Conservation (phyloP, 2,329 filamentous ascomycete genomes). For the Thermoascus crustaceus region DNA sequence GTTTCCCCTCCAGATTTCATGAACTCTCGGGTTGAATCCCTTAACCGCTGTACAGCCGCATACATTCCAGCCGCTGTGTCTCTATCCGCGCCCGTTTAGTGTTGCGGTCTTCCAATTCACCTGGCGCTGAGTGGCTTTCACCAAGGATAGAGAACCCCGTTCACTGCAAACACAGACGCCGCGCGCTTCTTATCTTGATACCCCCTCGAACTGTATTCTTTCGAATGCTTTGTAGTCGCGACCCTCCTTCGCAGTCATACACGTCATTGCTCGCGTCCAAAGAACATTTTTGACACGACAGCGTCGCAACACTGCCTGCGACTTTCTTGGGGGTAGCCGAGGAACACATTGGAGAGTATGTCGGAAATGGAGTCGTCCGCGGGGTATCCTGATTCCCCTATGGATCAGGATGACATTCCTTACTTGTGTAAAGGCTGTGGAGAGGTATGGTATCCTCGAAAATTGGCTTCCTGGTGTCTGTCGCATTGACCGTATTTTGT, state of each 20-base stretch:
- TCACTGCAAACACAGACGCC: not conserved
- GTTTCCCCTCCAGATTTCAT: not conserved
- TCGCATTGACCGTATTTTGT: constrained; percentile 9
- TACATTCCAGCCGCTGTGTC: not conserved
- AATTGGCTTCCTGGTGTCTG: constrained; percentile 1
- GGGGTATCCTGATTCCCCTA: constrained; percentile 50
- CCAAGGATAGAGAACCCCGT: not conserved
- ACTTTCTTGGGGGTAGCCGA: no score
- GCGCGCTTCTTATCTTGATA: not conserved
- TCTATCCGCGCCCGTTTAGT: not conserved
- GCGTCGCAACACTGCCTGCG: no score
- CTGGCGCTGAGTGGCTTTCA: not conserved
- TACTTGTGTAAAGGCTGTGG: constrained; percentile 91
- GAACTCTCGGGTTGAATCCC: not conserved
- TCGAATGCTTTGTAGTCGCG: not conserved
- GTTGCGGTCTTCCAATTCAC: not conserved
- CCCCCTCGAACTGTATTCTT: not conserved
- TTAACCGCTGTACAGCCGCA: not conserved
- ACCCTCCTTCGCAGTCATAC: not conserved
- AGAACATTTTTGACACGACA: no score
- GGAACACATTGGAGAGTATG: not conserved
- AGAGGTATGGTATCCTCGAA: constrained; percentile 51
- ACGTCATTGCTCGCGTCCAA: not conserved
- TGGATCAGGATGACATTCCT: constrained; percentile 69
- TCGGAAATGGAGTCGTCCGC: constrained; percentile 46